Base-by-base conservation (phyloP, 352 stramenopile species). In the Thraustochytrium striatum region DNA sequence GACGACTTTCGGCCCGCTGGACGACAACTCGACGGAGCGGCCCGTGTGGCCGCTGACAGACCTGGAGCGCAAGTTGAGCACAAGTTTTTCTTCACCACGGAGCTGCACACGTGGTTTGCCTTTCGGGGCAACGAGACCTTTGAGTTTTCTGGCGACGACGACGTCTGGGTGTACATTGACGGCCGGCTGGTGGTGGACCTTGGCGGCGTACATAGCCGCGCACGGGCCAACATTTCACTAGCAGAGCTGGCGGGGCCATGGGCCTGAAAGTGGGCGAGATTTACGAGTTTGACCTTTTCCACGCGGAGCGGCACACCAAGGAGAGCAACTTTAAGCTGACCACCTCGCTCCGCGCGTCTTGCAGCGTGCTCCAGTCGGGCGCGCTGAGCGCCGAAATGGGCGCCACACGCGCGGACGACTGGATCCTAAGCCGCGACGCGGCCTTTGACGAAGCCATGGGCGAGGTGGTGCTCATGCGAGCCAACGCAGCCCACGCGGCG, bases 81-180 rank as follows among this genome's bases (percentile, higher is more conserved):
- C 25, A 81, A 79, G 52, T 81, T 61, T 38, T 81, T 32, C 33
- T 81, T 72, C 25, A 81, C 72, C 25, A 79, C 72, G 19, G 72
- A 81, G 61, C 28, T 81, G 8, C 72, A 81, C 35, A 82, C 58
- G 0, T 81, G 39, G 33, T 70, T 70, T 52, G n/a, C 50, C 13
- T 81, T 81, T 9, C n/a, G 25, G 19, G 35, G 44, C 62, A 81
- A 78, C 44, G 36, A 44, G 38, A 21, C 28, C 9, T 82, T 81
- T 44, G 28, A 8, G 21, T 81, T 81, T 47, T 68, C 32, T 44
- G 72, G 72, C 30, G 72, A 81, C 30, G 72, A 81, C 30, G 72
- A 81, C 35, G 58, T 81, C 13, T 81, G 58, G 58, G 72, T 79
- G 3, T 81, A 61, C 47, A 78, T 81, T 30, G 70, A 81, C 38